Percentiles rank a stretch among this genome's conserved stretches.
These are phyloP conservation scores for Cutaneotrichosporon mucoides DNA, from an alignment of 1,284 basidiomycete species.

Conservation along the genomic window DNA sequence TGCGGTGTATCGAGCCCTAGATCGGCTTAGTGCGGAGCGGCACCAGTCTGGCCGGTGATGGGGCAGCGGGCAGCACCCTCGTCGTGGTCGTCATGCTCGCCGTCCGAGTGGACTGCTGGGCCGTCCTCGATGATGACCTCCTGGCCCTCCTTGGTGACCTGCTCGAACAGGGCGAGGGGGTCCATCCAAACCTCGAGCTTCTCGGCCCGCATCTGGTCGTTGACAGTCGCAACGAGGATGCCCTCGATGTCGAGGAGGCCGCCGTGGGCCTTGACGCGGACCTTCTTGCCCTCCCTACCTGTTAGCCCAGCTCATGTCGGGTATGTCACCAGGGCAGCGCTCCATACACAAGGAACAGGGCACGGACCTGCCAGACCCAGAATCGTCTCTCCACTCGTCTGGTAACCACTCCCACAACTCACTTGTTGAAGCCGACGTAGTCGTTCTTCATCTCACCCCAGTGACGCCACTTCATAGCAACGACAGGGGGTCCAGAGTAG, in stretches of 20 bases:
- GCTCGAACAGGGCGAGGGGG: slow-evolving; percentile 14
- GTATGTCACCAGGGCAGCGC: no score
- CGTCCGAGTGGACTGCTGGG: neutral
- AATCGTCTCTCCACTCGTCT: no score
- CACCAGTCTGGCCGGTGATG: neutral
- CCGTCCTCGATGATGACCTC: slow-evolving; percentile 12
- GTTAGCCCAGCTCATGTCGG: neutral
- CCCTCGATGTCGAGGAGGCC: slow-evolving; percentile 15
- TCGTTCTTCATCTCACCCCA: slow-evolving; percentile 22
- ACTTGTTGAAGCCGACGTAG: slow-evolving; percentile 16
- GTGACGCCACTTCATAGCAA: slow-evolving; percentile 18
- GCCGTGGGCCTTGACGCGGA: slow-evolving; percentile 20
- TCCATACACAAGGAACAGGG: no score
- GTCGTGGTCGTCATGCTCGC: neutral
- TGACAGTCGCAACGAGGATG: slow-evolving; percentile 9
- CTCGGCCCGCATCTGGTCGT: slow-evolving; percentile 15
- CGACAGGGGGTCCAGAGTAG: slow-evolving; percentile 17
- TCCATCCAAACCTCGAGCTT: slow-evolving; percentile 16
- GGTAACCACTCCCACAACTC: neutral
- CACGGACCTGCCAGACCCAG: no score
- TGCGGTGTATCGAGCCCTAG: no score
- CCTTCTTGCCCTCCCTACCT: slow-evolving; percentile 12
- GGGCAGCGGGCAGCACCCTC: neutral
- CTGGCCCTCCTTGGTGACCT: slow-evolving; percentile 16
- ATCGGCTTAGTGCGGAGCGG: neutral